A percentile compares a stretch with the other conserved stretches of the same genome.
Conservation (phyloP, 129 eudicot genomes). For the Heracleum sosnowskyi region DNA sequence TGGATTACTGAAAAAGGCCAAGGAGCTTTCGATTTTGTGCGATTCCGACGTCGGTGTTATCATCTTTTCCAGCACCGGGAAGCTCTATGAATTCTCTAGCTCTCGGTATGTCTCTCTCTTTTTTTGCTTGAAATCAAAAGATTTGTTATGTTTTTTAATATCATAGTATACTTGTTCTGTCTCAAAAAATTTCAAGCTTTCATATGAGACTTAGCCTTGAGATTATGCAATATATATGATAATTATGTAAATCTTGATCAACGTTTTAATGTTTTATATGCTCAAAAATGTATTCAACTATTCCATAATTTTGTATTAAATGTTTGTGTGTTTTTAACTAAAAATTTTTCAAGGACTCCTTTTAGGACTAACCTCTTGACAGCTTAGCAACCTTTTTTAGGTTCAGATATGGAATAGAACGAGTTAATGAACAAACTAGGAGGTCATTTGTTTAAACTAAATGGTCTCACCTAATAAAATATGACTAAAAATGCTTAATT, state of each 20-base stretch:
- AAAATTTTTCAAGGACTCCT: not conserved
- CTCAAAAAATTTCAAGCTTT: not conserved
- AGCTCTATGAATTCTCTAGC: conserved; percentile 63
- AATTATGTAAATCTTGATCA: not conserved
- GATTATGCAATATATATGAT: not conserved
- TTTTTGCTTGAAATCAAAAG: not conserved
- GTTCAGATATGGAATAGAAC: not conserved
- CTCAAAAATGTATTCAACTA: not conserved
- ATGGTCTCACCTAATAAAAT: too few relatives aligned
- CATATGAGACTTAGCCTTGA: too few relatives aligned
- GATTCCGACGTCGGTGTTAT: conserved; percentile 72
- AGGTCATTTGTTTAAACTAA: not conserved
- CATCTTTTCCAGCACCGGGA: conserved; percentile 74
- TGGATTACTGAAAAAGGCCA: conserved; percentile 68
- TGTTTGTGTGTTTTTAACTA: too few relatives aligned
- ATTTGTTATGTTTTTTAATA: not conserved
- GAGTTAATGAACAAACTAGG: not conserved
- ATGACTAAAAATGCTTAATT: too few relatives aligned
- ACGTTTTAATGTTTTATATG: not conserved
- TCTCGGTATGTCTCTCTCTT: conserved; percentile 32
- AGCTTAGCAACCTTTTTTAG: not conserved
- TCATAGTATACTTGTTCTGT: not conserved
- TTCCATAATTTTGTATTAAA: not conserved
- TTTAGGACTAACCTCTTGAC: not conserved
- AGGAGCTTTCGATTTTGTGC: conserved; percentile 61